phyloP scores from a whole-genome alignment of 192 early-diverging fungal species.

The Podila epicladia region DNA sequence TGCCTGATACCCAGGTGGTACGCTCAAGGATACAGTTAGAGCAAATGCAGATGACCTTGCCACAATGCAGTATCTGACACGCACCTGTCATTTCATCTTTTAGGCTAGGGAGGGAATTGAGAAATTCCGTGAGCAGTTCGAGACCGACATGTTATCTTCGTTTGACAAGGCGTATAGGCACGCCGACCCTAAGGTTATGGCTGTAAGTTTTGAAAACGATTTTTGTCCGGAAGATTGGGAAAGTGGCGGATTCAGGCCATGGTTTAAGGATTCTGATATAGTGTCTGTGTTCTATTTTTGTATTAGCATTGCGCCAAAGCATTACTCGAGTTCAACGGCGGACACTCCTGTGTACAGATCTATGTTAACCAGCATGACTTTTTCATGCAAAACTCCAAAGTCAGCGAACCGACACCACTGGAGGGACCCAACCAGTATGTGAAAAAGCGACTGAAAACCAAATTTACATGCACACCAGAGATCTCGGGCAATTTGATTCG shows the following conservation, averaged over 20 bases:
- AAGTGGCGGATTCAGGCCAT: slow-evolving; percentile 14
- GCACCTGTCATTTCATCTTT: slow-evolving; percentile 1
- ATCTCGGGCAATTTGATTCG: neutral
- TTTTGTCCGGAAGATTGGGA: neutral
- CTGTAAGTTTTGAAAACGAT: slow-evolving; percentile 57
- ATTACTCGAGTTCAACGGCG: slow-evolving; percentile 95
- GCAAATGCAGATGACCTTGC: too few relatives aligned
- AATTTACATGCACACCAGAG: neutral
- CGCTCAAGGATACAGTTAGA: neutral
- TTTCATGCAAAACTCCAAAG: slow-evolving; percentile 85
- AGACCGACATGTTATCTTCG: slow-evolving; percentile 85
- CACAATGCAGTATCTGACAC: too few relatives aligned
- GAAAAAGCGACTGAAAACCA: neutral
- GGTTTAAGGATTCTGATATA: neutral
- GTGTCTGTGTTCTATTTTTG: neutral
- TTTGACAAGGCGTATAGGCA: slow-evolving; percentile 90
- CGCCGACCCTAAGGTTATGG: slow-evolving; percentile 79
- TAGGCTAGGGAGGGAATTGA: slow-evolving; percentile 89
- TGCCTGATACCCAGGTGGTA: slow-evolving; percentile 73
- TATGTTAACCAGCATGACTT: slow-evolving; percentile 99
- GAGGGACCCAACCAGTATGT: slow-evolving; percentile 48
- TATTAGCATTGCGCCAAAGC: slow-evolving; percentile 85
- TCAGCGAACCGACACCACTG: slow-evolving; percentile 58
- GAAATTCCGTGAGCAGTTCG: slow-evolving; percentile 91
- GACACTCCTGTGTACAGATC: slow-evolving; percentile 90